A percentile compares a stretch with the other conserved stretches of the same genome.
These are phyloP conservation scores for Talaromyces islandicus DNA, from an alignment of 2,329 filamentous ascomycete genomes.

Conservation along the genomic window DNA sequence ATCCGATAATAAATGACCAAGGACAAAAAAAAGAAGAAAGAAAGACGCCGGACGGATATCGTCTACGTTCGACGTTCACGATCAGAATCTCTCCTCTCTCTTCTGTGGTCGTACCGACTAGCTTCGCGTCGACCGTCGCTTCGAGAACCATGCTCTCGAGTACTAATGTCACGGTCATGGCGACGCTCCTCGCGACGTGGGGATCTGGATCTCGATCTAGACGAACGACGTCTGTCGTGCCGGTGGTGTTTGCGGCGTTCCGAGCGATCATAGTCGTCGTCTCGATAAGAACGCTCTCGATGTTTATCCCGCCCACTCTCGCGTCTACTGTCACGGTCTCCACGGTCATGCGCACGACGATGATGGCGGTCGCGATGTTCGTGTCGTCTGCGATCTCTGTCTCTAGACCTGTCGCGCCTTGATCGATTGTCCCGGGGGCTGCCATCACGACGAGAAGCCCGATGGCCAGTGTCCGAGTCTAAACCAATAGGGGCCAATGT, in stretches of 20 bases:
- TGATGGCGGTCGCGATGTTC: constrained; percentile 25
- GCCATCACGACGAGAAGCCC: constrained; percentile 22
- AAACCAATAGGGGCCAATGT: constrained; percentile 20
- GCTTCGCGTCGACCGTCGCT: background rate
- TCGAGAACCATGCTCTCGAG: constrained; percentile 15
- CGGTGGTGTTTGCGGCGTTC: constrained; percentile 3
- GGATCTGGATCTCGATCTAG: constrained; percentile 18
- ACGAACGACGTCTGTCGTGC: background rate
- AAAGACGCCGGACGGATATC: background rate
- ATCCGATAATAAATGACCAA: background rate
- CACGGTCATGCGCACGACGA: constrained; percentile 23
- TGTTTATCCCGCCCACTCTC: background rate
- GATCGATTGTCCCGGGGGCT: constrained; percentile 15
- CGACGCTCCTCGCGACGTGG: constrained; percentile 23
- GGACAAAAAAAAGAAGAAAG: background rate
- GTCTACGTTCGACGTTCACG: constrained; percentile 2
- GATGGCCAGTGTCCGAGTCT: constrained; percentile 16
- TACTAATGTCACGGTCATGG: constrained; percentile 19
- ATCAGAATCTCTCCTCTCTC: constrained; percentile 19
- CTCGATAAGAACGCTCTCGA: background rate
- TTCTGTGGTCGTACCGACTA: constrained; percentile 7
- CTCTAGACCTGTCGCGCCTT: constrained; percentile 21
- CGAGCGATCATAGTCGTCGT: background rate
- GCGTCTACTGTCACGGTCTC: constrained; percentile 7
- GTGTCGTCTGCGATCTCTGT: constrained; percentile 43